These are phyloP conservation scores for Carex scoparia DNA, from an alignment of 176 grass and related monocot species.

Conservation along the genomic window DNA sequence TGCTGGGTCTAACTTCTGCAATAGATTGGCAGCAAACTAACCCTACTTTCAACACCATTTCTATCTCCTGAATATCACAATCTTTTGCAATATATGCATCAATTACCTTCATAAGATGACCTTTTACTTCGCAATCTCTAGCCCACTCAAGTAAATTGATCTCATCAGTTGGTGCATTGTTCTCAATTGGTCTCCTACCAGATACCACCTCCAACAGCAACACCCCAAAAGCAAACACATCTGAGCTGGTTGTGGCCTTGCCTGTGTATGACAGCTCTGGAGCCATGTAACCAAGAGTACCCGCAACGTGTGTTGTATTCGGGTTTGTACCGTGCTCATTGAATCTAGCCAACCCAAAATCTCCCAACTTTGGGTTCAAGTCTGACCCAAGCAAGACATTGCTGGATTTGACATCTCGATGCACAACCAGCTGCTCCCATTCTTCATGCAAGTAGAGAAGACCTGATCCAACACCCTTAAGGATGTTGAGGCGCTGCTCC, in stretches of 20 bases:
- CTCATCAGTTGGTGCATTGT: conserved; percentile 2
- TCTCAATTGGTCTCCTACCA: conserved; percentile 37
- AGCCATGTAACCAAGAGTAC: conserved; percentile 47
- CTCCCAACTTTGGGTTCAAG: conserved; percentile 28
- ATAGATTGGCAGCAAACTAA: conserved; percentile 33
- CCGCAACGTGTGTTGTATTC: conserved; percentile 30
- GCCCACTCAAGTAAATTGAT: conserved; percentile 32
- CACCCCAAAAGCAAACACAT: conserved; percentile 50
- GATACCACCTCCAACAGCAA: conserved; percentile 44
- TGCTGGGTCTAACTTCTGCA: conserved; percentile 39
- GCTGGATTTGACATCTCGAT: conserved; percentile 51
- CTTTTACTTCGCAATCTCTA: conserved; percentile 23
- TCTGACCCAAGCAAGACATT: conserved; percentile 38
- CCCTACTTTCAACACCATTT: conserved; percentile 40
- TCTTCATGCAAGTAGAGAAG: conserved; percentile 53
- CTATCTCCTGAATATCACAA: conserved; percentile 26
- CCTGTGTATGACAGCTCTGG: conserved; percentile 35
- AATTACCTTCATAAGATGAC: conserved; percentile 7
- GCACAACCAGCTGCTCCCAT: conserved; percentile 54
- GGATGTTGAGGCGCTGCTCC: conserved; percentile 28
- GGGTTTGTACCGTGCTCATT: conserved; percentile 38
- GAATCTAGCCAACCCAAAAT: conserved; percentile 40
- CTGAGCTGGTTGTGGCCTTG: conserved; percentile 33
- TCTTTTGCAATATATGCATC: conserved; percentile 24
- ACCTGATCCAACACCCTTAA: conserved; percentile 29